These are phyloP conservation scores for Kwoniella mangroviensis DNA, from an alignment of 768 basidiomycete species.

Conservation along the genomic window DNA sequence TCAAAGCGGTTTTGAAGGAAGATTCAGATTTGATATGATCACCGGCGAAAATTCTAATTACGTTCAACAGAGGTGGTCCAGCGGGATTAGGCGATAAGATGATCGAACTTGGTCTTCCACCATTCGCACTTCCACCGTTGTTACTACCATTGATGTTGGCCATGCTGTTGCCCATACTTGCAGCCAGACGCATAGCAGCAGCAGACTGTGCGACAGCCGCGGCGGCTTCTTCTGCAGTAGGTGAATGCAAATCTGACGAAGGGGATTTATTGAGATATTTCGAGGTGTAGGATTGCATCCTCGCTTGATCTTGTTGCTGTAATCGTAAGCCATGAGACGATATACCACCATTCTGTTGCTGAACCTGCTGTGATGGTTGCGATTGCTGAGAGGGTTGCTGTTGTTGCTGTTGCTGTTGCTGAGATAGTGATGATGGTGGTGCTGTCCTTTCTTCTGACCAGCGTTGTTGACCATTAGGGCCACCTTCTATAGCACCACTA, in stretches of 20 bases:
- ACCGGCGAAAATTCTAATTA: constrained; percentile 94
- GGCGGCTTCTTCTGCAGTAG: constrained; percentile 71
- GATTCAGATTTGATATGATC: constrained; percentile 88
- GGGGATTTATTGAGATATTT: constrained; percentile 83
- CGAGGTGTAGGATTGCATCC: constrained; percentile 82
- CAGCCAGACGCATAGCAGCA: constrained; percentile 52
- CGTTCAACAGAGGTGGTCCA: constrained; percentile 82
- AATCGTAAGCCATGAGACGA: constrained; percentile 70
- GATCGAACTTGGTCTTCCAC: constrained; percentile 53
- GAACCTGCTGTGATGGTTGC: constrained; percentile 9
- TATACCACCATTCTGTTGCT: constrained; percentile 53
- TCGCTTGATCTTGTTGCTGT: constrained; percentile 84
- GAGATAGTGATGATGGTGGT: constrained; percentile 6
- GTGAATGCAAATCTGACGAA: constrained; percentile 68
- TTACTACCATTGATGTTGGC: constrained; percentile 21
- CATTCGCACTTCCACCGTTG: constrained; percentile 1
- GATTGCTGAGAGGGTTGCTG: constrained; percentile 10
- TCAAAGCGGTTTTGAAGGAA: constrained; percentile 95
- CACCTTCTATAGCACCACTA: constrained; percentile 34
- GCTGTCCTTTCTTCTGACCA: constrained; percentile 33
- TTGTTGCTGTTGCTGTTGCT: constrained; percentile 6
- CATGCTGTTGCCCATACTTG: constrained; percentile 30
- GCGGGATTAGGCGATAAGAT: constrained; percentile 63
- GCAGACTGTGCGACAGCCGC: constrained; percentile 67
- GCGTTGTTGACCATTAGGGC: constrained; percentile 31